Base-by-base conservation (phyloP, 768 basidiomycete species). In the Macrocybe gigantea region DNA sequence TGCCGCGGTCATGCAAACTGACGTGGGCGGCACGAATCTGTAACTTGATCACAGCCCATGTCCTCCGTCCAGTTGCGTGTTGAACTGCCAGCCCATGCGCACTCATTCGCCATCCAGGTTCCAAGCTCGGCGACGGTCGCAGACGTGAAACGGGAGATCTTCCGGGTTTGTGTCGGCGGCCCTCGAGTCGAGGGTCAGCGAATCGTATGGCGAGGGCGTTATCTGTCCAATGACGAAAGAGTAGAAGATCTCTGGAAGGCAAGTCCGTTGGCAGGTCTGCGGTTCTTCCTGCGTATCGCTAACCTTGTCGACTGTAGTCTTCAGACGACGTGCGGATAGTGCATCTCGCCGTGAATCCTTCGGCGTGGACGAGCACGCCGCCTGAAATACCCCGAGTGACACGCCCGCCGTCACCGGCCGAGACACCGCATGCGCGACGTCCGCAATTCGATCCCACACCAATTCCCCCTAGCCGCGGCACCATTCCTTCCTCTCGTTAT, bases 311-410 rank as follows among this genome's bases (percentile, higher is more conserved):
- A 41, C 33, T 53, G 33, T 57, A 88, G 86, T 66, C 68, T 38
- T 63, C 67, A 36, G 75, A 77, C 47, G 83, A 83, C 45, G 72
- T 78, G 22, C 77, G 75, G 38, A 71, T 81, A 48, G 69, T 90
- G 38, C 88, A 89, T 64, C 71, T 91, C 14, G 82, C 86, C 10
- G 87, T 91, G n/a, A 82, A 84, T 59, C 83, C 85, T 15, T 84
- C 83, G 29, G 83, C 83, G 45, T 91, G 88, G 88, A 71, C 73
- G 36, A 65, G 72, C 15, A 52, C 64, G 9, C 83, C 84, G 29
- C 83, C 79, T 9, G 64, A 62, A 35, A 52, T 60, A 31, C 53
- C 62, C 1, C 47, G 60, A 44, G 32, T 57, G 11, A 38, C 59
- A 36, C 42, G 55, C 11, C 32, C 51, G 12, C 33, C 51, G 29